Evolutionary conservation across 2,329 filamentous ascomycete species (phyloP).

Genomic region (Colletotrichum tofieldiae): DNA sequence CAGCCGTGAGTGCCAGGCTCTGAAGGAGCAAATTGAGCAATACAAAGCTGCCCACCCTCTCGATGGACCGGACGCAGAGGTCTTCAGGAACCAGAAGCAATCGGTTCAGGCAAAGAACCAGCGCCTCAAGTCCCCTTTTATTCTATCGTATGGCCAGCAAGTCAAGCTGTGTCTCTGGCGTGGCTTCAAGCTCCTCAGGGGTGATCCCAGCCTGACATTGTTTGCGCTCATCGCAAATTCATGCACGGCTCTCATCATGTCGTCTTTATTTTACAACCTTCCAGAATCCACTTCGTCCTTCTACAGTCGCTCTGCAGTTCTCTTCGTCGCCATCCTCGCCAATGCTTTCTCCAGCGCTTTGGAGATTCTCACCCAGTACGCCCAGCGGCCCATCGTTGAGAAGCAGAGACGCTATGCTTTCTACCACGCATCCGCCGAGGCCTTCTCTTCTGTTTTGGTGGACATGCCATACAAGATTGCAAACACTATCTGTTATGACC

Average conservation of each 20-base stretch:
- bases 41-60: slow-evolving; percentile 43
- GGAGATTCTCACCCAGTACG: slow-evolving; percentile 49
- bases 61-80: slow-evolving; percentile 30
- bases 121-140: slow-evolving; percentile 65
- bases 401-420: slow-evolving; percentile 50
- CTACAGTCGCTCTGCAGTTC: slow-evolving; percentile 60
- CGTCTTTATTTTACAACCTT: slow-evolving; percentile 66
- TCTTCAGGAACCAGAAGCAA: slow-evolving; percentile 32
- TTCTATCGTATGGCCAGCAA: slow-evolving; percentile 64
- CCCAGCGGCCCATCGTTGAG: slow-evolving; percentile 48
- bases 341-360: slow-evolving; percentile 62
- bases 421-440: slow-evolving; percentile 51
- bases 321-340: slow-evolving; percentile 69
- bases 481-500: slow-evolving; percentile 72
- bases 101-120: slow-evolving; percentile 53
- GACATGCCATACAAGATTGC: slow-evolving; percentile 51
- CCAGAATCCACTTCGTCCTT: slow-evolving; percentile 61
- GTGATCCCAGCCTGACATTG: slow-evolving; percentile 57
- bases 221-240: slow-evolving; percentile 60
- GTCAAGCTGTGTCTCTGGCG: slow-evolving; percentile 60
- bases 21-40: slow-evolving; percentile 50
- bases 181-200: slow-evolving; percentile 57
- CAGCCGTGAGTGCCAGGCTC: slow-evolving; percentile 46
- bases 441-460: slow-evolving; percentile 37
- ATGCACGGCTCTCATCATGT: slow-evolving; percentile 66